A percentile compares a stretch with the other conserved stretches of the same genome.
Evolutionary conservation across 805 yeast species (phyloP).

Genomic region (Teunomyces aglyptinius): DNA sequence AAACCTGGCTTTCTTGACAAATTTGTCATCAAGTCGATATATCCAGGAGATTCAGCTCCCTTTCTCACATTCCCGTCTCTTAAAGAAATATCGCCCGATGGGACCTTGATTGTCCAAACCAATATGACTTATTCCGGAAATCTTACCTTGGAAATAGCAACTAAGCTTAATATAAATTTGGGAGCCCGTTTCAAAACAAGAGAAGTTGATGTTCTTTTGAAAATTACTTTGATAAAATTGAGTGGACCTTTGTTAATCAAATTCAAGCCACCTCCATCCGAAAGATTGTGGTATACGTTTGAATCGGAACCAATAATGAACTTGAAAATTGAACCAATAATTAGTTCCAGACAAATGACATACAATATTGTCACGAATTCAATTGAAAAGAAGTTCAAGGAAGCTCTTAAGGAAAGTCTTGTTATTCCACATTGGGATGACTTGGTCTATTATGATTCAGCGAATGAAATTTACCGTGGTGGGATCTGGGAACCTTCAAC

Average conservation of each 20-base stretch:
- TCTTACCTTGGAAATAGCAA: conserved; percentile 72
- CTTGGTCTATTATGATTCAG: conserved; percentile 64
- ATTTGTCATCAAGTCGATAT: conserved; percentile 66
- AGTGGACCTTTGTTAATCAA: conserved; percentile 71
- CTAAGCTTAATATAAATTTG: conserved; percentile 72
- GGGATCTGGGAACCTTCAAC: conserved; percentile 78
- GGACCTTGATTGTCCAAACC: conserved; percentile 60
- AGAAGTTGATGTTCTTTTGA: conserved; percentile 72
- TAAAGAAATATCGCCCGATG: conserved; percentile 73
- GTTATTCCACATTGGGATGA: conserved; percentile 93
- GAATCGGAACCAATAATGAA: conserved; percentile 74
- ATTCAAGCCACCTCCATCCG: conserved; percentile 88
- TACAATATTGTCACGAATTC: conserved; percentile 77
- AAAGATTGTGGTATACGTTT: conserved; percentile 88
- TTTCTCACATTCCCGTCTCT: conserved; percentile 70
- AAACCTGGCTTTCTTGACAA: conserved; percentile 88
- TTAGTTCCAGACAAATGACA: conserved; percentile 77
- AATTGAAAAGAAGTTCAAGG: conserved; percentile 74
- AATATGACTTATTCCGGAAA: conserved; percentile 72
- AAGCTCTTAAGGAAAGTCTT: conserved; percentile 72
- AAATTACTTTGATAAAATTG: conserved; percentile 63
- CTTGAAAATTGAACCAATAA: conserved; percentile 83
- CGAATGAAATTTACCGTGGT: conserved; percentile 75
- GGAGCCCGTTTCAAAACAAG: conserved; percentile 73
- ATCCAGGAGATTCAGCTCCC: conserved; percentile 81